Conservation (phyloP, 2,329 filamentous ascomycete species). For the Alternaria longipes region DNA sequence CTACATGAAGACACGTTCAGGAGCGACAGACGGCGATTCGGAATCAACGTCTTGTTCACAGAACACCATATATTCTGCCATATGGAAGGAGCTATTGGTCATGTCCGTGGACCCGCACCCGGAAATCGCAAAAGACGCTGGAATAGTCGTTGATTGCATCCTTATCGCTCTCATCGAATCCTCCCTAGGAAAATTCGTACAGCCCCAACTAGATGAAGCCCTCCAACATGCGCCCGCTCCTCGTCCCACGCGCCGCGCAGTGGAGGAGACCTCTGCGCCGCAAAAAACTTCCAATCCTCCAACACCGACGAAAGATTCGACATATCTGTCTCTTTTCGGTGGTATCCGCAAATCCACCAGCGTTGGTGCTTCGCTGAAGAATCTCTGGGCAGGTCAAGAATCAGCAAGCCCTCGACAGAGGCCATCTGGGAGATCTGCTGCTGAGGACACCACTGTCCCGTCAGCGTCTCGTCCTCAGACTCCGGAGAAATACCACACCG, state of each 20-base stretch:
- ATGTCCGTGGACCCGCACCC: constrained; percentile 94
- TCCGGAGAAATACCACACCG: constrained; percentile 72
- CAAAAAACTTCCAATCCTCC: constrained; percentile 58
- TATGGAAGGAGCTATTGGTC: constrained; percentile 93
- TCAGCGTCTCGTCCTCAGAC: constrained; percentile 75
- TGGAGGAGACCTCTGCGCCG: constrained; percentile 49
- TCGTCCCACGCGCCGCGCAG: constrained; percentile 54
- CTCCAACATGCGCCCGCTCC: constrained; percentile 53
- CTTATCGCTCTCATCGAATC: constrained; percentile 82
- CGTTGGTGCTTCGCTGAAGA: constrained; percentile 71
- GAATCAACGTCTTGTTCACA: constrained; percentile 63
- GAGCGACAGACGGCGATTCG: constrained; percentile 15
- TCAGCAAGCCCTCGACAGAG: constrained; percentile 40
- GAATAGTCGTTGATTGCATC: constrained; percentile 85
- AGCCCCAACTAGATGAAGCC: constrained; percentile 78
- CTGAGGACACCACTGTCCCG: constrained; percentile 69
- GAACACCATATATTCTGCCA: constrained; percentile 89
- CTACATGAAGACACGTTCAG: constrained; percentile 41
- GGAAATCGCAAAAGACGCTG: constrained; percentile 86
- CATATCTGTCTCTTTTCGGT: constrained; percentile 65
- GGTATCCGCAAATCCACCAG: constrained; percentile 71
- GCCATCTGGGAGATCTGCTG: constrained; percentile 56
- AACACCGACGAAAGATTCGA: constrained; percentile 63
- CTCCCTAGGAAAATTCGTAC: constrained; percentile 74
- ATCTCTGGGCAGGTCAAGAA: constrained; percentile 60